phyloP scores from a whole-genome alignment of 2,329 filamentous ascomycete species.

The Alternaria conjuncta region DNA sequence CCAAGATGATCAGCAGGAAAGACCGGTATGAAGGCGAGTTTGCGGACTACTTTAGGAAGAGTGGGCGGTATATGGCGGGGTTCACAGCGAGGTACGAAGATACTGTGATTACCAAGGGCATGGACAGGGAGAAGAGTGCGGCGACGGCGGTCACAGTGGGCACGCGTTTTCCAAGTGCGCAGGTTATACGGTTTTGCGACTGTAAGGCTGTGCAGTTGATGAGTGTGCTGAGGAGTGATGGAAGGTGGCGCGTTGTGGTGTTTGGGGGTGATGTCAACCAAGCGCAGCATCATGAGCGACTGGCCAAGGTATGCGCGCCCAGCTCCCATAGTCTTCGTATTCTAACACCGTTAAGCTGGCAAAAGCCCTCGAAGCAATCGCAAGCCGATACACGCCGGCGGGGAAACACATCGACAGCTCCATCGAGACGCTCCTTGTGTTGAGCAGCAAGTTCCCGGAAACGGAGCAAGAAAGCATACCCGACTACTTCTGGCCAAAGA shows the following conservation, averaged over 20 bases:
- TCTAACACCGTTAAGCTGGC: conserved; percentile 24
- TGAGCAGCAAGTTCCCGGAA: conserved; percentile 56
- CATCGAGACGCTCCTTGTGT: conserved; percentile 64
- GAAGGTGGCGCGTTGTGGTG: conserved; percentile 59
- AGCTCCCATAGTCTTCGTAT: too few species aligned
- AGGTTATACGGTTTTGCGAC: conserved; percentile 66
- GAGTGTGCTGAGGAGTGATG: conserved; percentile 58
- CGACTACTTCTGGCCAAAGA: conserved; percentile 61
- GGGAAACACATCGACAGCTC: conserved; percentile 58
- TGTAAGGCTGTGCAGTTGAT: conserved; percentile 63
- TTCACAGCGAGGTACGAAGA: conserved; percentile 62
- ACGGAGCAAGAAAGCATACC: conserved; percentile 63
- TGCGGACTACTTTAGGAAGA: conserved; percentile 63
- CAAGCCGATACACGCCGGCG: conserved; percentile 53
- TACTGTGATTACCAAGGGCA: conserved; percentile 54
- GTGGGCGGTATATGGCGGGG: conserved; percentile 66
- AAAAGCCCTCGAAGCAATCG: conserved; percentile 31
- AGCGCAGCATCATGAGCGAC: conserved; percentile 25
- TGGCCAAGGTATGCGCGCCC: conserved; percentile 48
- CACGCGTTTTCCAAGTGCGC: conserved; percentile 60
- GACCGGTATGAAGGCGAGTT: conserved; percentile 58
- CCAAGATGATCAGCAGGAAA: conserved; percentile 60
- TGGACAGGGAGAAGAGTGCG: conserved; percentile 40
- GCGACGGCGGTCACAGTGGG: conserved; percentile 52
- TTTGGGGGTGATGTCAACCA: conserved; percentile 56